Evolutionary conservation across 345 rosid species (phyloP), one percentile per base, ranked within the genome.

Genomic region (Rhizophora apiculata): DNA sequence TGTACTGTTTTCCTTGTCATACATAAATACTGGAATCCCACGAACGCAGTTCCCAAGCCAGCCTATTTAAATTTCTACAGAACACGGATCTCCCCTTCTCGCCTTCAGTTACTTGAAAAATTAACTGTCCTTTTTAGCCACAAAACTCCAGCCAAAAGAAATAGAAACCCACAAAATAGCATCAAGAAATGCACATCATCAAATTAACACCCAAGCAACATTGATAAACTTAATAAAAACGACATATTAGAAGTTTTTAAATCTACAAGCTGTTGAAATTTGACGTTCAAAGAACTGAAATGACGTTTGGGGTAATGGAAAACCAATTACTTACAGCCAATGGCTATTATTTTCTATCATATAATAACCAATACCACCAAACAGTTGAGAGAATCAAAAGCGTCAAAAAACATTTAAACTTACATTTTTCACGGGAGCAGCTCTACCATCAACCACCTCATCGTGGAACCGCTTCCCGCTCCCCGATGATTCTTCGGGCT

Each of bases 401-500:
- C 4, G 15, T 30, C 60, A 53, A 53, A 60, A 0, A 3, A 19
- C 21, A 27, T 21, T 18, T 6, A 48, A 15, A 54, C 92, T 88
- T 77, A 95, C 99, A 80, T 86, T 89, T 82, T 90, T 92, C 34
- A 88, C 81, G 3, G 85, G 65, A 65, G 86, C 70, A 71, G 77
- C 82, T 78, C 96, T 84, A 53, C 87, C 88, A 49, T 88, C 90
- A 64, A 87, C 84, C 48, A 85, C 85, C n/a, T 89, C 96, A 39
- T 87, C 88, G 0, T 81, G 88, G 55, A 84, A 88, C 61, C 96
- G 86, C 79, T 87, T 92, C n/a, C 88, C 90, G 49, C 89, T 92
- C 43, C 89, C 96, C 24, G 92, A 89, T 1, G 82, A 90, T 11
- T 84, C 98, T 63, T 90, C 97, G 49, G 89, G 88, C 79, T 89